Percentiles rank a stretch among this genome's conserved stretches.
Conservation (phyloP, 352 stramenopile genomes). For the Albugo laibachii region DNA sequence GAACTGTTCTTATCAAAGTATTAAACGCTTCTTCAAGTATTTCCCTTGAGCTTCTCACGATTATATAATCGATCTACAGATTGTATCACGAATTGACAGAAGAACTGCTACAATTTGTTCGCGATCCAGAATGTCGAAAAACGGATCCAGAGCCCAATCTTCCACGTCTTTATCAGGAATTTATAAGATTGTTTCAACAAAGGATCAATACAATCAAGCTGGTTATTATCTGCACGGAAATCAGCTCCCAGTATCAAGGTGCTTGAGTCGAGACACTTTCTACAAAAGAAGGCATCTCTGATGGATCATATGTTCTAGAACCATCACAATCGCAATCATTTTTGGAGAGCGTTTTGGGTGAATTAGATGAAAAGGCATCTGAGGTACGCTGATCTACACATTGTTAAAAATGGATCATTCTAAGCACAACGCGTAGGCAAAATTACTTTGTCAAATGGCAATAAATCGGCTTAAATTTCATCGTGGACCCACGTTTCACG, state of each 20-base stretch:
- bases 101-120: slow-evolving; percentile 83
- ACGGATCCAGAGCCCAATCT: slow-evolving; percentile 20
- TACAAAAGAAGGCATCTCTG: slow-evolving; percentile 1
- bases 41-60: neutral
- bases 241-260: slow-evolving; percentile 57
- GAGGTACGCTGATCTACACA: slow-evolving; percentile 7
- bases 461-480: slow-evolving; percentile 53
- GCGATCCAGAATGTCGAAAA: slow-evolving; percentile 43
- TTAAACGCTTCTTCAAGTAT: slow-evolving; percentile 4
- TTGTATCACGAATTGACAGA: slow-evolving; percentile 96
- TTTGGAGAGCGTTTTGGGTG: slow-evolving; percentile 32
- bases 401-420: neutral
- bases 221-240: slow-evolving; percentile 81
- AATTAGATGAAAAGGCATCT: slow-evolving; percentile 37
- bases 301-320: slow-evolving; percentile 13
- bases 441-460: slow-evolving; percentile 59
- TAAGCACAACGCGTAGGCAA: slow-evolving; percentile 8
- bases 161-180: slow-evolving; percentile 82
- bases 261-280: slow-evolving; percentile 7
- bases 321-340: slow-evolving; percentile 46
- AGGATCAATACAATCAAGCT: slow-evolving; percentile 93
- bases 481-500: slow-evolving; percentile 25
- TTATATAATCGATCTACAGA: slow-evolving; percentile 52
- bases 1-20: slow-evolving; percentile 82
- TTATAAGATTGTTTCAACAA: slow-evolving; percentile 86